A percentile compares a stretch with the other conserved stretches of the same genome.
Conservation (phyloP, 257 asterid species). For the Knoxia roxburghii region DNA sequence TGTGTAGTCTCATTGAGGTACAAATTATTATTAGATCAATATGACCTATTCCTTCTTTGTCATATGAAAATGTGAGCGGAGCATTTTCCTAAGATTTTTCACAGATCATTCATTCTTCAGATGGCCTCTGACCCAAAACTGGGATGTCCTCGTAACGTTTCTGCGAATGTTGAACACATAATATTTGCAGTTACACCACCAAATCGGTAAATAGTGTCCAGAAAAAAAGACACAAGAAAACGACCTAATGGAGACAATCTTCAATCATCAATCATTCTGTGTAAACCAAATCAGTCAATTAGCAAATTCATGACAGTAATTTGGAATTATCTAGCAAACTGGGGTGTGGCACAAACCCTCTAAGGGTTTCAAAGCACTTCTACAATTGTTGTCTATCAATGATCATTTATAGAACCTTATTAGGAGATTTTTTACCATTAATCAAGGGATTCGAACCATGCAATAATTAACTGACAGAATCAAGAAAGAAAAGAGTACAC, state of each 20-base stretch:
- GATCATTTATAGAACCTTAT: background rate
- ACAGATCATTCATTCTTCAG: constrained; percentile 34
- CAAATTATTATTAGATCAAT: background rate
- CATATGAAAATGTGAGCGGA: background rate
- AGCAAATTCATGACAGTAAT: too few relatives aligned
- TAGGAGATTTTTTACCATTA: background rate
- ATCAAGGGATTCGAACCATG: background rate
- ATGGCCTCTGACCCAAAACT: constrained; percentile 74
- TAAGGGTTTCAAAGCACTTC: background rate
- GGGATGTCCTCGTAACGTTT: constrained; percentile 80
- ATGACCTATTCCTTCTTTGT: background rate
- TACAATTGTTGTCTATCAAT: background rate
- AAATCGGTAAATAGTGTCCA: too few relatives aligned
- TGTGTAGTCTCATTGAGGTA: background rate
- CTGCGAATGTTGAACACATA: constrained; percentile 37
- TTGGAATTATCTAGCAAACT: background rate
- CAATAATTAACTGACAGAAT: background rate
- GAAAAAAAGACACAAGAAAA: background rate
- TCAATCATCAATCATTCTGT: background rate
- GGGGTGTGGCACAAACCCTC: background rate
- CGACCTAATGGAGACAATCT: background rate
- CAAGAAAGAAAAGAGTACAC: background rate
- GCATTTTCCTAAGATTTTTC: background rate
- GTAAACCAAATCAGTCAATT: background rate
- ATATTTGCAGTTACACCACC: background rate